Conservation (phyloP, 352 stramenopile genomes). For the Globisporangium lucens region DNA sequence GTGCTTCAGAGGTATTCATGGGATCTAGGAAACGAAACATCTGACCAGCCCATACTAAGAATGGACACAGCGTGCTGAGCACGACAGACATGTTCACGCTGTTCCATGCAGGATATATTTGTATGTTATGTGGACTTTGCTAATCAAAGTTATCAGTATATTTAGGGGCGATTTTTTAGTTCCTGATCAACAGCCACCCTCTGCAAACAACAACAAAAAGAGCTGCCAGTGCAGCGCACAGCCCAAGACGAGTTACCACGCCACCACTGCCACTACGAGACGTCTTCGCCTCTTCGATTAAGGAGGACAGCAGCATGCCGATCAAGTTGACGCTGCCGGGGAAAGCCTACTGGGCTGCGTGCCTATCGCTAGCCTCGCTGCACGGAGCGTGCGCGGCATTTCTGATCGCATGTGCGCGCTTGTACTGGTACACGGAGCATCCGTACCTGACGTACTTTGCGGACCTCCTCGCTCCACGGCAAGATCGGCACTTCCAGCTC, state of each 20-base stretch:
- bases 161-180: background rate
- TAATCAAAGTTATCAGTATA: background rate
- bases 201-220: background rate
- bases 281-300: too few relatives aligned
- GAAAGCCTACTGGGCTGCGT: background rate
- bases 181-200: background rate
- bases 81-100: too few relatives aligned
- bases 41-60: too few relatives aligned
- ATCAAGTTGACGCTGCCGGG: background rate
- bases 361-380: background rate
- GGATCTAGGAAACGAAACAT: too few relatives aligned
- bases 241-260: background rate
- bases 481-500: constrained; percentile 19
- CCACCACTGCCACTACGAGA: background rate
- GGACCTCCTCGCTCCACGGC: constrained; percentile 24
- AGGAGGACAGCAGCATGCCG: background rate
- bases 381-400: constrained; percentile 19
- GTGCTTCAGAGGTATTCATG: too few relatives aligned
- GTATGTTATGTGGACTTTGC: background rate
- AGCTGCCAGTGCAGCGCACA: background rate
- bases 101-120: too few relatives aligned
- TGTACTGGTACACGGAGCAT: constrained; percentile 27
- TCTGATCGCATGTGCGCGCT: constrained; percentile 14
- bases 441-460: constrained; percentile 28
- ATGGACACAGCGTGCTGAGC: too few relatives aligned